Evolutionary conservation across 179 eudicot species (phyloP).

Genomic region (Carnegiea gigantea): DNA sequence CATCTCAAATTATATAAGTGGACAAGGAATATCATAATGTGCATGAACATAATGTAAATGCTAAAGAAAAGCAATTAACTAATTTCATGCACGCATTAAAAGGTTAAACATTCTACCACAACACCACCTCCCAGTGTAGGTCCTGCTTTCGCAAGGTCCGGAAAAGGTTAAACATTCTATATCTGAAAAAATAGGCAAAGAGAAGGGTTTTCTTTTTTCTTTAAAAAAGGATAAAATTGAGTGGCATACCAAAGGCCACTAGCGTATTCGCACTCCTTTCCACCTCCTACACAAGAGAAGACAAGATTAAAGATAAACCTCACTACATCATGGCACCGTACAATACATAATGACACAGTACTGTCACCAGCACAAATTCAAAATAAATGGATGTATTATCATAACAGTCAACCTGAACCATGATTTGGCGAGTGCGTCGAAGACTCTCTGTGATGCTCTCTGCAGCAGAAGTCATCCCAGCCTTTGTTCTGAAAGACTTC

Average conservation of each 20-base stretch:
- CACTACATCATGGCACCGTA: conserved; percentile 2
- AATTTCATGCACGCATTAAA: not conserved
- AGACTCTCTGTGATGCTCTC: conserved; percentile 97
- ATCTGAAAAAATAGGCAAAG: not conserved
- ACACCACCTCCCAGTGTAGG: no score
- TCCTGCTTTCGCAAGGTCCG: no score
- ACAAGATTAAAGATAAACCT: conserved; percentile 6
- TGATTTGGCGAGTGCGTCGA: conserved; percentile 80
- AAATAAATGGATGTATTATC: not conserved
- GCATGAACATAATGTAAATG: not conserved
- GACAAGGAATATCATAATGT: not conserved
- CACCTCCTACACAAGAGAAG: conserved; percentile 59
- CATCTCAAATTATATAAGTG: not conserved
- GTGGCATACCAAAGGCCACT: conserved; percentile 59
- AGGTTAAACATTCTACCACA: no score
- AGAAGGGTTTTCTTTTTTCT: not conserved
- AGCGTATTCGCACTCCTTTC: conserved; percentile 82
- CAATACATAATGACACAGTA: not conserved
- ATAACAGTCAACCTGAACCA: conserved; percentile 74
- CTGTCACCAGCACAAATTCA: not conserved
- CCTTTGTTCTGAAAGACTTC: conserved; percentile 56
- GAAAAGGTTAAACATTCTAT: not conserved
- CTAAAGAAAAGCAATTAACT: not conserved
- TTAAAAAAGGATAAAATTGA: not conserved
- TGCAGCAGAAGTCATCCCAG: conserved; percentile 95